Conservation (phyloP, 2,329 filamentous ascomycete species). For the Colletotrichum sp. region DNA sequence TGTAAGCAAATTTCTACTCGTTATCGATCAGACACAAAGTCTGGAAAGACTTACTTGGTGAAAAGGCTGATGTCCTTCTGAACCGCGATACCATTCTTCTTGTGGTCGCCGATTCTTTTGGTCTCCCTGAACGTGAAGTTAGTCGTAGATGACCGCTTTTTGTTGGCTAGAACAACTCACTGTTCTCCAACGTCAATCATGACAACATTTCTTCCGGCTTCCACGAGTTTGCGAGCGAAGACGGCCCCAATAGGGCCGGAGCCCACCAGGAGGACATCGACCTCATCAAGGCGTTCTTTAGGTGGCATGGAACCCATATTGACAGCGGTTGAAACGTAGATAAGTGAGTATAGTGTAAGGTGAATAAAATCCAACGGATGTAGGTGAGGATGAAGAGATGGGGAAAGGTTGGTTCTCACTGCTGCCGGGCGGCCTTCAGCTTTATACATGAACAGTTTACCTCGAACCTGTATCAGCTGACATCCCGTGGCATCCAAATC, state of each 20-base stretch:
- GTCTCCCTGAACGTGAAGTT: neutral
- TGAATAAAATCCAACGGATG: neutral
- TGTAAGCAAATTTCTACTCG: neutral
- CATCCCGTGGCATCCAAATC: neutral
- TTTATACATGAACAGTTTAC: neutral
- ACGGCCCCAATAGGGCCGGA: neutral
- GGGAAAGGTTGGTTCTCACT: neutral
- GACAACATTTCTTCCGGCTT: neutral
- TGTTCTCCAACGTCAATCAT: neutral
- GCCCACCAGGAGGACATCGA: neutral
- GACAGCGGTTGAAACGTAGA: neutral
- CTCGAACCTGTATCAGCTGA: neutral
- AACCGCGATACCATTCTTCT: neutral
- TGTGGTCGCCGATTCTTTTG: neutral
- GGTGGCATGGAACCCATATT: neutral
- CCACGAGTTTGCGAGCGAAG: neutral
- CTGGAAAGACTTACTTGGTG: neutral
- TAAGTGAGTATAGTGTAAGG: neutral
- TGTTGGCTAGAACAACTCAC: neutral
- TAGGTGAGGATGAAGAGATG: neutral
- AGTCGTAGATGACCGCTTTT: neutral
- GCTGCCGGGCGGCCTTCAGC: neutral
- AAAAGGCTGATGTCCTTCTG: neutral
- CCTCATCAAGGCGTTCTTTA: neutral
- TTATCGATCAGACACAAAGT: rapidly evolving